Evolutionary conservation across 768 basidiomycete species (phyloP), one percentile per base, ranked within the genome.

Genomic region (Asterophora lycoperdoides): DNA sequence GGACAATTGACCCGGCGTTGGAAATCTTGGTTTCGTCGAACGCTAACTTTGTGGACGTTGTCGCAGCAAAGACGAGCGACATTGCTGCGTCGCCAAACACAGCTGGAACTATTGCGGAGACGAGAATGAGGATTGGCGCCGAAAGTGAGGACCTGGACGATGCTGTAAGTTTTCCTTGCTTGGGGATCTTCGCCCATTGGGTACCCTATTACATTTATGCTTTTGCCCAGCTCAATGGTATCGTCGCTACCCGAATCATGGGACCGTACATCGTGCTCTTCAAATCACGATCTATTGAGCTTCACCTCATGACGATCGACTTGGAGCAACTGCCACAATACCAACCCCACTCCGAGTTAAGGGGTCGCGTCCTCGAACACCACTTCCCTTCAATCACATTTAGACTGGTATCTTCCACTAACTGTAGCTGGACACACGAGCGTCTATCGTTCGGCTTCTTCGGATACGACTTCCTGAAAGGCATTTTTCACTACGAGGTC

Each of bases 191-290:
- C 19, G 4, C 45, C 48, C 17, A 30, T 34, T 47, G 17, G 41
- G 35, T 23, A 36, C 46, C 20, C 23, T 23, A 6, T 23, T 6
- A 23, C 23, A 23, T 23, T 23, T 6, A 23, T 23, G 23, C 23
- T 26, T 11, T 52, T 19, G 23, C 0, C 43, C 49, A 76, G 74
- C 69, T 67, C 61, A 68, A 73, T 49, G 66, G 63, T 1, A 65
- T 81, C 8, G 60, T 77, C 1, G 70, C 67, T 8, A 51, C 77
- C 14, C 69, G 65, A 14, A 68, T 82, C 34, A 66, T 77, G 33
- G 79, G 75, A 2, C 64, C 69, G 0, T 75, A 77, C 45, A 55
- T 83, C n/a, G 61, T 84, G 19, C 68, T 77, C 18, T 72, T 83
- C 57, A 78, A 74, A 48, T 64, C 71, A 1, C 76, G 74, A 5